Evolutionary conservation across 2,329 filamentous ascomycete genomes (phyloP).

Genomic region (Aureobasidium namibiae): DNA sequence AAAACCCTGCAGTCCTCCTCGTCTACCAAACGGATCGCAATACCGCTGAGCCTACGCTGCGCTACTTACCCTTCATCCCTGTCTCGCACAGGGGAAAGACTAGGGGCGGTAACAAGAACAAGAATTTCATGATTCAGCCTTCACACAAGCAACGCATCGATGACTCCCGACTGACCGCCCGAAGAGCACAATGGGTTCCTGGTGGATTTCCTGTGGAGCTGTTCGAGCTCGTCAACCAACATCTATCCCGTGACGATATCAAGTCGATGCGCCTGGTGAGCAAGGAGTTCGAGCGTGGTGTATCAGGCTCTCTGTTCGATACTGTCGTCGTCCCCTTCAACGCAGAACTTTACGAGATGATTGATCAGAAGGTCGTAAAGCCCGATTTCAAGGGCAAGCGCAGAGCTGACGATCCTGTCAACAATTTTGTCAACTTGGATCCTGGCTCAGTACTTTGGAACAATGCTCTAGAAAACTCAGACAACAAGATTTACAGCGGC

Average conservation of each 20-base stretch:
- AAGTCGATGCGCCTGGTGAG: conserved; percentile 55
- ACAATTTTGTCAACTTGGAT: conserved; percentile 18
- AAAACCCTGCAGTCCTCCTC: background rate
- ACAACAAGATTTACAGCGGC: conserved; percentile 42
- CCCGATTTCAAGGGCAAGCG: conserved; percentile 30
- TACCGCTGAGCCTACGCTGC: background rate
- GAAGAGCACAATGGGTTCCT: background rate
- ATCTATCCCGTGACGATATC: conserved; percentile 51
- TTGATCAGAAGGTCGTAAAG: conserved; percentile 28
- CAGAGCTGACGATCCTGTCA: conserved; percentile 16
- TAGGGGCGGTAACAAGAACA: background rate
- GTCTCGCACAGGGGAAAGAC: background rate
- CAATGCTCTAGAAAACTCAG: conserved; percentile 29
- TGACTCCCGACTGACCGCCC: background rate
- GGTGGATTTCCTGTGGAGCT: conserved; percentile 51
- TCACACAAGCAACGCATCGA: conserved; percentile 7
- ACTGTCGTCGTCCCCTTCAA: conserved; percentile 60
- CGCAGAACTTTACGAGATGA: conserved; percentile 52
- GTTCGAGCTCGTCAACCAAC: conserved; percentile 48
- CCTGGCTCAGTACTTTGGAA: conserved; percentile 30
- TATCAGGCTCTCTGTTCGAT: conserved; percentile 51
- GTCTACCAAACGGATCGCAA: background rate
- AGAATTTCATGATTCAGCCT: conserved; percentile 6
- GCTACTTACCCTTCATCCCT: background rate
- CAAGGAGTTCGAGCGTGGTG: conserved; percentile 49